A percentile compares a stretch with the other conserved stretches of the same genome.
These are phyloP conservation scores for Debaryomyces prosopidis DNA, from an alignment of 805 yeast genomes.

Conservation along the genomic window DNA sequence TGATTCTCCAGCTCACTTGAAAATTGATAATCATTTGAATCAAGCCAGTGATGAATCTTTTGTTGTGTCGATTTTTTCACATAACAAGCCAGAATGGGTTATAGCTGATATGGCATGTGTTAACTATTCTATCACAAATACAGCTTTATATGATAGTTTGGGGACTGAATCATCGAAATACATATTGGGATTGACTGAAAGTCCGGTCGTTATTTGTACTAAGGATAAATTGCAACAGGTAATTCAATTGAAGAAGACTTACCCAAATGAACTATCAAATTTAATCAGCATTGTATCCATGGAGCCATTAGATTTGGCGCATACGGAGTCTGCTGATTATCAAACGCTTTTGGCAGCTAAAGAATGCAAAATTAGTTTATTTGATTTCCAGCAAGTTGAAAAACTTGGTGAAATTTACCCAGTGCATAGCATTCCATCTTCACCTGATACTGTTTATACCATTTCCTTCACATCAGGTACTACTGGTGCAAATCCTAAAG, in stretches of 20 bases:
- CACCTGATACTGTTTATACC: slow-evolving; percentile 51
- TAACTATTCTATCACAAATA: slow-evolving; percentile 40
- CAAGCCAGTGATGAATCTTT: slow-evolving; percentile 35
- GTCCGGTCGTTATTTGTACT: slow-evolving; percentile 49
- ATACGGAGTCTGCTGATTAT: slow-evolving; percentile 17
- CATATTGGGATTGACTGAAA: slow-evolving; percentile 59
- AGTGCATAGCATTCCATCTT: slow-evolving; percentile 43
- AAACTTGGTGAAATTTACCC: slow-evolving; percentile 31
- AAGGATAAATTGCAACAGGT: slow-evolving; percentile 30
- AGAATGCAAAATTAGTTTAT: slow-evolving; percentile 15
- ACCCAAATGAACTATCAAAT: slow-evolving; percentile 23
- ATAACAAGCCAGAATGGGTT: slow-evolving; percentile 68
- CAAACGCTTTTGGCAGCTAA: slow-evolving; percentile 19
- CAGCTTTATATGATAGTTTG: slow-evolving; percentile 38
- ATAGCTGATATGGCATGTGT: slow-evolving; percentile 68
- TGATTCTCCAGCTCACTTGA: slow-evolving; percentile 22
- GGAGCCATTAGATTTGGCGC: slow-evolving; percentile 36
- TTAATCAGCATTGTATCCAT: slow-evolving; percentile 38
- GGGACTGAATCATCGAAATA: slow-evolving; percentile 60
- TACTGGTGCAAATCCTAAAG: slow-evolving; percentile 68
- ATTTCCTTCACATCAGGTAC: slow-evolving; percentile 77
- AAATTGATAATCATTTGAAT: slow-evolving; percentile 18
- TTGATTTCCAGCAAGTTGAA: slow-evolving; percentile 33
- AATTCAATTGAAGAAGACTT: slow-evolving; percentile 26
- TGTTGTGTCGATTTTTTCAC: slow-evolving; percentile 55